Evolutionary conservation across 805 yeast genomes (phyloP), one percentile per base, ranked within the genome.

Genomic region (Sugiyamaella qingdaonensis): DNA sequence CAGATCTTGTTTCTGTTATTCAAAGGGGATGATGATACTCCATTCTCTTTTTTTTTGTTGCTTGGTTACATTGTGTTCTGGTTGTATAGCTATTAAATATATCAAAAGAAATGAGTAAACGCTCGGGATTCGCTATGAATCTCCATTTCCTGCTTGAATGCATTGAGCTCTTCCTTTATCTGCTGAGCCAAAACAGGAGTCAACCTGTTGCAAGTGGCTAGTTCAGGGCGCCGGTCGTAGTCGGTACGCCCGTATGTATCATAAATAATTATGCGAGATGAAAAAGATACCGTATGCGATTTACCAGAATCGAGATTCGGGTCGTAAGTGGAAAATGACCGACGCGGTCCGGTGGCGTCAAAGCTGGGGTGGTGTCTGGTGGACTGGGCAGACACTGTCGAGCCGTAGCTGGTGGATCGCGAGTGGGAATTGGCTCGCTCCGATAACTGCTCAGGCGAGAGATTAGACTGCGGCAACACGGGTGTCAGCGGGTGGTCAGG

Each of bases 171-270:
- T 36, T 85, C 86, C 69, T 84, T 86, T 61, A 92, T 89, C 68
- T 80, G 81, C 67, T 88, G 90, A 0, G 97, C 97, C 65, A 90
- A 71, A 53, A 78, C 75, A 4, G 97, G 96, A 1, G 96, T 90
- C 67, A 90, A 75, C 65, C 85, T 89, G 68, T 91, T 89, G 71
- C 97, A 92, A 1, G 97, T 90, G 2, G 96, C 95, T 29, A 84
- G 75, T 57, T 90, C 97, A 0, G 97, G 97, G 58, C 84, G 89
- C 62, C 99, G 81, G 68, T 92, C 97, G 68, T 92, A 92, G 59
- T 87, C 97, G 16, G 79, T 83, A 35, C 84, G 83, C 54, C 84
- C 79, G 68, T 86, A 89, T 0, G 97, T 92, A 55, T 89, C 95
- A 68, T 84, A 92, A 42, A 94, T 78, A 7, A 88, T 78, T 53